Conservation (phyloP, 805 yeast species). For the Saccharomycopsis fermentans region DNA sequence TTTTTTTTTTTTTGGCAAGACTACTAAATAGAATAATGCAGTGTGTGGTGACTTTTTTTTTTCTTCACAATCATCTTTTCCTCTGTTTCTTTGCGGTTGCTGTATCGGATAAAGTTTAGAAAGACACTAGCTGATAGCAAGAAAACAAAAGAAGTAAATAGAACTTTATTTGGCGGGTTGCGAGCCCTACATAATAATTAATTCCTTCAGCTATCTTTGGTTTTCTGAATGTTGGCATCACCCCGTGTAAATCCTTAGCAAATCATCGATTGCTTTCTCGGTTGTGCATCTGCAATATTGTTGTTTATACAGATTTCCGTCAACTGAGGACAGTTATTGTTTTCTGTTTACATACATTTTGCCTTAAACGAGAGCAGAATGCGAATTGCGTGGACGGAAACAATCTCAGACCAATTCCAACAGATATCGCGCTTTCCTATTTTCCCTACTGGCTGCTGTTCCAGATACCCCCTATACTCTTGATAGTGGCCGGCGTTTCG, state of each 20-base stretch:
- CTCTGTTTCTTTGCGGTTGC: neutral
- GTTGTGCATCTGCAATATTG: neutral
- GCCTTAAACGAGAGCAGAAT: no score
- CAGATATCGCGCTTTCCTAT: no score
- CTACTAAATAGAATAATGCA: neutral
- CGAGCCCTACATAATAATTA: neutral
- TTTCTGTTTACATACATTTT: no score
- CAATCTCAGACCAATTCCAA: no score
- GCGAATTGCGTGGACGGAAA: no score
- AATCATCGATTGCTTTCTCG: neutral
- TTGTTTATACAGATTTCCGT: neutral
- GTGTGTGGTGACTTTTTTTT: slow-evolving; percentile 1
- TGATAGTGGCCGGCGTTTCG: no score
- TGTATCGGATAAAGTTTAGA: neutral
- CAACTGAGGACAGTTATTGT: no score
- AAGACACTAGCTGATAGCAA: neutral
- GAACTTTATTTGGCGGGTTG: neutral
- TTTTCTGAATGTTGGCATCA: neutral
- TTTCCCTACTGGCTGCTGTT: no score
- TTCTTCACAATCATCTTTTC: neutral
- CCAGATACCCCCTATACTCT: no score
- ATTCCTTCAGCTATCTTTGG: neutral
- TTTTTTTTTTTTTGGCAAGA: neutral
- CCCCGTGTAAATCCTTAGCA: neutral
- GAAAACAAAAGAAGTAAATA: neutral